Percentiles rank a stretch among this genome's conserved stretches.
phyloP scores from a whole-genome alignment of 1,139 yeast genomes.

The Geotrichum fermentans region DNA sequence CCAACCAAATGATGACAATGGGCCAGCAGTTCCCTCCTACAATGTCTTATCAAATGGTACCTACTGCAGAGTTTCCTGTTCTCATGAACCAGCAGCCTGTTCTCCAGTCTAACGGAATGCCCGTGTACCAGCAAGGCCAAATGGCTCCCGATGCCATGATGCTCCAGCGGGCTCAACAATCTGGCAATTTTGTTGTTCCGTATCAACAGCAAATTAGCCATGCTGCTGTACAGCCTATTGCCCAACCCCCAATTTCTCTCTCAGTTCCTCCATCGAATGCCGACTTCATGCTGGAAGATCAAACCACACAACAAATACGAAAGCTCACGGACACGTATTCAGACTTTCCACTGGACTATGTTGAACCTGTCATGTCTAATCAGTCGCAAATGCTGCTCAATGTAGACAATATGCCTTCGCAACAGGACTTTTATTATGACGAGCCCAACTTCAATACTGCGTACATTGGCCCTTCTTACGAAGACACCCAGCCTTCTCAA shows the following conservation, averaged over 20 bases:
- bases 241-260: slow-evolving; percentile 1
- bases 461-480: background rate
- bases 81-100: slow-evolving; percentile 11
- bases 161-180: background rate
- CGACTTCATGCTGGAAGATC: slow-evolving; percentile 6
- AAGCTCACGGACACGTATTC: slow-evolving; percentile 15
- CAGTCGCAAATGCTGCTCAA: background rate
- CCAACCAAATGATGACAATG: slow-evolving; percentile 13
- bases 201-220: background rate
- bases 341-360: slow-evolving; percentile 34
- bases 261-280: background rate
- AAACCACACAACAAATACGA: slow-evolving; percentile 1
- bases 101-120: slow-evolving; percentile 12
- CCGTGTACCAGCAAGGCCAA: slow-evolving; percentile 5
- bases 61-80: slow-evolving; percentile 7
- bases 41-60: slow-evolving; percentile 6
- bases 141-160: background rate
- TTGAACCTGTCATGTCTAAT: slow-evolving; percentile 5
- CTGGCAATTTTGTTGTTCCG: background rate
- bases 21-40: background rate
- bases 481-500: background rate
- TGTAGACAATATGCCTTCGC: background rate
- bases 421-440: background rate
- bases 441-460: background rate
- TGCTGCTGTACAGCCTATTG: background rate